Evolutionary conservation across 2,329 filamentous ascomycete genomes (phyloP).

Genomic region (Aurifilum marmelostoma): DNA sequence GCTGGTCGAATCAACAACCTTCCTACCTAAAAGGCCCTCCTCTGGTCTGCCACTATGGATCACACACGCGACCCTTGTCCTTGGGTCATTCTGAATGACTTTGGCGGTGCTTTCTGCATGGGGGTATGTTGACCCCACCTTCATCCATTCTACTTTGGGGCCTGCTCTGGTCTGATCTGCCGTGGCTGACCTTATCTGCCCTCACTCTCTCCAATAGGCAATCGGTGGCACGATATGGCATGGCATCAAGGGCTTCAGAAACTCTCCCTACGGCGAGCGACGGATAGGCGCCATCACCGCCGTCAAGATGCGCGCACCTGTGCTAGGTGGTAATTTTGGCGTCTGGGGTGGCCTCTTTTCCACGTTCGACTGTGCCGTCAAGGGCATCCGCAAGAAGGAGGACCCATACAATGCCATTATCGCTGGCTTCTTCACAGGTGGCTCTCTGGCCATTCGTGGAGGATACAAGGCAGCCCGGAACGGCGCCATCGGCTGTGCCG

Average conservation of each 20-base stretch:
- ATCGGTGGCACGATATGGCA: constrained; percentile 90
- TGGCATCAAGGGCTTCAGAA: constrained; percentile 92
- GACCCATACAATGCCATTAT: constrained; percentile 98
- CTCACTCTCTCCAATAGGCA: constrained; percentile 50
- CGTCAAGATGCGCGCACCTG: constrained; percentile 95
- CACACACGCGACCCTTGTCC: constrained; percentile 96
- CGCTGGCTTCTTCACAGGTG: constrained; percentile 95
- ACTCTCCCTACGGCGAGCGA: constrained; percentile 89
- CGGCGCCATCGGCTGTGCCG: constrained; percentile 93
- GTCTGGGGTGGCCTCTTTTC: constrained; percentile 97
- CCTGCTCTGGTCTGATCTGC: neutral
- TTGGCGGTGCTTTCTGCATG: constrained; percentile 96
- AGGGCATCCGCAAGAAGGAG: constrained; percentile 93
- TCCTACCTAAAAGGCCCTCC: neutral
- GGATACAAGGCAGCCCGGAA: constrained; percentile 91
- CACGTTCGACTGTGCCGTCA: constrained; percentile 95
- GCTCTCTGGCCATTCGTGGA: constrained; percentile 87
- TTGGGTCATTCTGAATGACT: constrained; percentile 95
- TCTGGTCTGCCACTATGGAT: constrained; percentile 65
- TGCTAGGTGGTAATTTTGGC: constrained; percentile 96
- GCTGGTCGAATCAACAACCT: neutral
- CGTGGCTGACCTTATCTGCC: constrained; percentile 20
- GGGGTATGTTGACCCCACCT: constrained; percentile 64
- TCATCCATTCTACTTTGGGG: neutral
- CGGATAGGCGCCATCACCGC: constrained; percentile 95